Evolutionary conservation across 225 moss, liverwort and hornwort species (phyloP), one percentile per base, ranked within the genome.

Genomic region (Marchantia paleacea): DNA sequence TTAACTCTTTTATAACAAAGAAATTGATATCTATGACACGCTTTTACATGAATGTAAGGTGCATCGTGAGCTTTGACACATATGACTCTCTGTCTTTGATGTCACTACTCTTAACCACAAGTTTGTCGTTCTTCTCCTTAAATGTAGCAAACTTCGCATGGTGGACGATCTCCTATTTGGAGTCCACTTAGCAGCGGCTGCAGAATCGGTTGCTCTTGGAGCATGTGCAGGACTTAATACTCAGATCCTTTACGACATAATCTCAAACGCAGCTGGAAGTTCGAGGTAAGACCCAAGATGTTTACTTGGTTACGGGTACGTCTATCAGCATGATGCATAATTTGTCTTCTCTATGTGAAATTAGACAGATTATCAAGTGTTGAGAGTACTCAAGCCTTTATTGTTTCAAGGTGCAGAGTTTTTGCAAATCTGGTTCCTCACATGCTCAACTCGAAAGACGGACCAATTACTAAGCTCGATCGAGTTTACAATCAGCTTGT

Each of bases 221-320:
- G 90, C 89, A 57, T 86, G 75, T 73, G 88, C 88, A 69, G 96
- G 94, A 68, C 89, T 97, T 52, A 85, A 94, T 80, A 79, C 75
- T 52, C 87, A 84, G 28, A 84, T 83, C 26, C 90, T 97, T 72
- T 97, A 93, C 84, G 79, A 91, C 73, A 94, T 97, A 25, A 94
- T 97, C 58, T 94, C 92, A 75, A 94, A 90, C 82, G 96, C 96
- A 87, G 94, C 96, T 82, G 96, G 96, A 84, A 94, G 84, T 80
- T 97, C 96, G 81, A 92, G 90, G 96, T 97, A 88, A 81, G 82
- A n/a, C 51, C 65, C 2, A 39, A 39, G 39, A 39, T 39, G 39
- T 5, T 39, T 39, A 39, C 5, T 39, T 39, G 39, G 39, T 39
- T 39, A 39, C 39, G 39, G 39, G 39, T 64, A 52, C 22, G 12